A percentile compares a stretch with the other conserved stretches of the same genome.
Conservation (phyloP, 352 stramenopile genomes). For the Phytophthora melonis region DNA sequence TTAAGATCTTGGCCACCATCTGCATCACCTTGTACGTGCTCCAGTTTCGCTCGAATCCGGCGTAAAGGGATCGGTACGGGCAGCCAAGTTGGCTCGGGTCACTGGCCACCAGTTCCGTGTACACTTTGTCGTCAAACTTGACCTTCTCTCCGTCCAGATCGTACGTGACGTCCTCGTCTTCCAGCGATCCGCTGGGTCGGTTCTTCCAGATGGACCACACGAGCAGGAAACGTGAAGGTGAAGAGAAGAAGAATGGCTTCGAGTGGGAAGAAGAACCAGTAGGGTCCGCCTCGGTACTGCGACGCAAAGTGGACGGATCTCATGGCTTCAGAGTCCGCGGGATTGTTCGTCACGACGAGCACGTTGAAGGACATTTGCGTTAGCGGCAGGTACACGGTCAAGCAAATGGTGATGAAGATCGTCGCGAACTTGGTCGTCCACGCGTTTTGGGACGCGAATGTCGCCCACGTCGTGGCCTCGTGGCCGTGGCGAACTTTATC, state of each 20-base stretch:
- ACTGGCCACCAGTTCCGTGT: background rate
- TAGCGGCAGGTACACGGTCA: slow-evolving; percentile 58
- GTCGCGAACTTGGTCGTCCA: slow-evolving; percentile 43
- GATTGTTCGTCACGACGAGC: slow-evolving; percentile 12
- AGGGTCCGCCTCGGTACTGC: background rate
- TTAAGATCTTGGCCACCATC: background rate
- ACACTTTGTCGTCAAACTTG: background rate
- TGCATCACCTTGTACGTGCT: background rate
- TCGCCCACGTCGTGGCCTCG: slow-evolving; percentile 50
- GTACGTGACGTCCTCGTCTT: background rate
- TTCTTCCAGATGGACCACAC: background rate
- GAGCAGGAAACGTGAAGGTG: background rate
- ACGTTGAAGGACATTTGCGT: slow-evolving; percentile 52
- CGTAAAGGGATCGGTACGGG: background rate
- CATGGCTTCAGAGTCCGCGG: background rate
- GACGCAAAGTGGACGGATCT: background rate
- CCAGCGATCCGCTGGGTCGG: background rate
- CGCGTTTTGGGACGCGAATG: slow-evolving; percentile 40
- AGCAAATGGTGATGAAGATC: slow-evolving; percentile 47
- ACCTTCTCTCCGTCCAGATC: background rate
- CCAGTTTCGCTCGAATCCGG: background rate
- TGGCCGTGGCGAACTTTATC: slow-evolving; percentile 61
- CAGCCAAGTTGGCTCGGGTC: background rate
- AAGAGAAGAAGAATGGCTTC: background rate
- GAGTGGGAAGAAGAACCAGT: slow-evolving; percentile 14